Conservation (phyloP, 441 rosid genomes). For the Corymbia calophylla region DNA sequence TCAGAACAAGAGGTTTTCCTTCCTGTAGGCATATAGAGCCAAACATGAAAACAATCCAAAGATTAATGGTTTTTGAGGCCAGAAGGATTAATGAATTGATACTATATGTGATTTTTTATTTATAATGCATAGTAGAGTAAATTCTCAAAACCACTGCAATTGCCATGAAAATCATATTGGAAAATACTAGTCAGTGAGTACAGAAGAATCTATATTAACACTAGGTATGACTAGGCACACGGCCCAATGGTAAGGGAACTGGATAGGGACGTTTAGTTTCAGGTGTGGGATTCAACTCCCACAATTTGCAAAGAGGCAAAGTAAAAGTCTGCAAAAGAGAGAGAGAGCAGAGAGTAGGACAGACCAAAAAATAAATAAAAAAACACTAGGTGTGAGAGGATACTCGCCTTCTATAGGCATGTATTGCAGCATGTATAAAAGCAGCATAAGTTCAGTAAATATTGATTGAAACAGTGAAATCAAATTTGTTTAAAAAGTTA, state of each 20-base stretch:
- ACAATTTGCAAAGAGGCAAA: not conserved
- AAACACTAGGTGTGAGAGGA: not conserved
- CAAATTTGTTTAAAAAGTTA: not conserved
- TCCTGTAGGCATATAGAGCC: conserved; percentile 38
- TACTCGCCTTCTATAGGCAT: not conserved
- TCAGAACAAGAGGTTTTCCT: conserved; percentile 92
- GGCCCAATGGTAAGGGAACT: not conserved
- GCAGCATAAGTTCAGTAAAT: not conserved
- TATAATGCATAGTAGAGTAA: not conserved
- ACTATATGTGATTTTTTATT: not conserved
- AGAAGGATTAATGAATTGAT: not conserved
- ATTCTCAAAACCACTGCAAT: not conserved
- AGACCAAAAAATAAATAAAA: not conserved
- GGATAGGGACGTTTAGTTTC: not conserved
- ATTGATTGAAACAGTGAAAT: not conserved
- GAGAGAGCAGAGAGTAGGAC: not conserved
- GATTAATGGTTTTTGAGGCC: not conserved
- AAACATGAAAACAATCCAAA: not conserved
- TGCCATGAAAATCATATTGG: not conserved
- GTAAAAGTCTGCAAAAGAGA: not conserved
- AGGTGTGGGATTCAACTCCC: not conserved
- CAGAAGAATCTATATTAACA: not conserved
- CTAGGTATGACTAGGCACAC: not conserved
- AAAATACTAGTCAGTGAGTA: not conserved
- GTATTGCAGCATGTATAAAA: not conserved